Evolutionary conservation across 1,139 yeast genomes (phyloP), one percentile per base, ranked within the genome.

Genomic region (Saccharomycopsis hybrid): DNA sequence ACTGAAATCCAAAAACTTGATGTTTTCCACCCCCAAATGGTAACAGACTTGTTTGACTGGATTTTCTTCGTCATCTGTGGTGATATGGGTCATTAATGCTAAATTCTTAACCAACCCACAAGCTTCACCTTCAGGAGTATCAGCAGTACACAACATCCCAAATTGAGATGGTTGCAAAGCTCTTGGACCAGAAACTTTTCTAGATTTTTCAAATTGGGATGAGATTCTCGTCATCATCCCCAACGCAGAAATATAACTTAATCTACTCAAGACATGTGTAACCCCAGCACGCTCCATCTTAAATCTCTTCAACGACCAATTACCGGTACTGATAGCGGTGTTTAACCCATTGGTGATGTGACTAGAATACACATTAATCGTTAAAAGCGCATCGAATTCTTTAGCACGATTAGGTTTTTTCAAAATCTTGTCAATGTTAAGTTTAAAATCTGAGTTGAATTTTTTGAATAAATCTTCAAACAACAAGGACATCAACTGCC

Each of bases 151-250:
- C 56, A 92, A 74, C 97, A 92, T 92, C 63, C 98, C 98, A 66
- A 92, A 92, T 68, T 92, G 98, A 1, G 98, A 94, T 9, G 99
- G 98, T 66, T 92, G 99, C 58, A 92, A 76, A 25, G 99, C 97
- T 77, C 99, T 85, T 42, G 99, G 99, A 48, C 99, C 99, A 2
- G 96, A 87, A 41, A 92, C 98, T 67, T 92, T 92, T 71, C 99
- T 77, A 2, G 97, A 89, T 65, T 92, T 92, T 67, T 92, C 99
- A 63, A 92, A 92, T 67, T 92, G 99, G 5, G 97, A 90, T 2
- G 97, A 88, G 52, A 92, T 94, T 73, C 99, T 86, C 13, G 99
- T 92, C 99, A 92, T 92, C 99, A 92, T 92, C 61, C 99, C 99
- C 56, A 92, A 72, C 0, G 98, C 99, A 8, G 95, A 83, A 48